Base-by-base conservation (phyloP, 257 asterid genomes). In the Craterostigma plantagineum region DNA sequence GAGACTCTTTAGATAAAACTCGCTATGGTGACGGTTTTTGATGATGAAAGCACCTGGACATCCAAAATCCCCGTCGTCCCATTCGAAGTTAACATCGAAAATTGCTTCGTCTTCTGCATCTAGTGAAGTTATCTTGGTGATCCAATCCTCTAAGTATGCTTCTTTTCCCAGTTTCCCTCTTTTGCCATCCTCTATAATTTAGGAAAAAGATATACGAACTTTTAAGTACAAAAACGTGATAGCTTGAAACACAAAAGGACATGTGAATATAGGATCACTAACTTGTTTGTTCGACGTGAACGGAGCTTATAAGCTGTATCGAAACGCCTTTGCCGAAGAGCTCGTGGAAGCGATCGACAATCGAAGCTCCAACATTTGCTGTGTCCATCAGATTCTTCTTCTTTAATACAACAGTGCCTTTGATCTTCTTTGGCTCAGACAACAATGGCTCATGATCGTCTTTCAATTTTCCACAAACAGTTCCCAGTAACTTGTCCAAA, bases 301-400 rank as follows among this genome's bases (percentile, higher is more conserved):
- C 65, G n/a, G 83, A 49, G 35, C 87, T 76, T 66, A 86, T 50
- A 18, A 86, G 87, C 70, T 73, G 91, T 5, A 86, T 34, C 0
- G 76, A 63, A 14, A 86, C 75, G 9, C 81, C 72, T 66, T 57
- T 68, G 16, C 81, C 79, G 7, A 69, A 54, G 14, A 71, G 48
- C 63, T 86, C 93, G 8, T 71, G 45, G 38, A 78, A 0, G 10
- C 77, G 75, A 58, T 86, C 97, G 7, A 71, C 42, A 8, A 69
- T 0, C 0, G 92, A 65, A 16, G 91, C 65, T 7, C 62, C 44
- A 0, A 60, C 27, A 48, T 78, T 83, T 0, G 61, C 69, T 23
- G 50, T 63, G 58, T 75, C 93, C 74, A 65, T 9, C 4, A 60
- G 60, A 45, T 69, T 81, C 68, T 78, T 86, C 66, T 76, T 73